phyloP scores from a whole-genome alignment of 2,329 filamentous ascomycete genomes.

The Plectosphaerella sp. region DNA sequence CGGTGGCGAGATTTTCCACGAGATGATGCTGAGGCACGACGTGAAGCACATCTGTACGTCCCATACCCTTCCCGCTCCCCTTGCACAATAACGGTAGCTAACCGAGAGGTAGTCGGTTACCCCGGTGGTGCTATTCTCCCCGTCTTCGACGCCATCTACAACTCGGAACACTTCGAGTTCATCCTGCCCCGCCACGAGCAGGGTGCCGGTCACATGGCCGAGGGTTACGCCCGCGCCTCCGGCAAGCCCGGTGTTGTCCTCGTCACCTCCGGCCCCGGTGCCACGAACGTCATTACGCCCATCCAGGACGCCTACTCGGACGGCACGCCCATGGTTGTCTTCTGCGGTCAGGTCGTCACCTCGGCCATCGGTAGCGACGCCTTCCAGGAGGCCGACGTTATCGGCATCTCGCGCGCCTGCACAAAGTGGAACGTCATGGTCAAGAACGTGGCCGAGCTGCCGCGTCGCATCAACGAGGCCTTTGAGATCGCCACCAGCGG shows the following conservation, averaged over 20 bases:
- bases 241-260: slow-evolving; percentile 94
- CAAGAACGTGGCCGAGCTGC: slow-evolving; percentile 89
- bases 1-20: slow-evolving; percentile 95
- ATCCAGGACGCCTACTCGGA: slow-evolving; percentile 96
- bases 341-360: slow-evolving; percentile 88
- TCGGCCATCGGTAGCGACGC: slow-evolving; percentile 81
- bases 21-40: slow-evolving; percentile 93
- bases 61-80: not conserved
- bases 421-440: slow-evolving; percentile 99
- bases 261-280: slow-evolving; percentile 93
- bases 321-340: slow-evolving; percentile 93
- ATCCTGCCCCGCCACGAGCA: slow-evolving; percentile 91
- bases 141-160: slow-evolving; percentile 98
- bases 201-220: slow-evolving; percentile 96
- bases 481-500: slow-evolving; percentile 97
- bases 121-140: slow-evolving; percentile 94
- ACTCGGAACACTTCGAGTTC: slow-evolving; percentile 95
- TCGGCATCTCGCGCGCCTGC: slow-evolving; percentile 90
- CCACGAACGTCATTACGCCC: slow-evolving; percentile 93
- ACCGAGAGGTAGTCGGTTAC: slow-evolving; percentile 62
- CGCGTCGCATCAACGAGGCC: slow-evolving; percentile 91
- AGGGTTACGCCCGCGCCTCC: slow-evolving; percentile 90
- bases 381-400: slow-evolving; percentile 93
- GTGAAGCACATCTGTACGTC: slow-evolving; percentile 92
- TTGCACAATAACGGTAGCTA: not conserved